A percentile compares a stretch with the other conserved stretches of the same genome.
These are phyloP conservation scores for Cutaneotrichosporon dermatis DNA, from an alignment of 1,284 basidiomycete species.

Conservation along the genomic window DNA sequence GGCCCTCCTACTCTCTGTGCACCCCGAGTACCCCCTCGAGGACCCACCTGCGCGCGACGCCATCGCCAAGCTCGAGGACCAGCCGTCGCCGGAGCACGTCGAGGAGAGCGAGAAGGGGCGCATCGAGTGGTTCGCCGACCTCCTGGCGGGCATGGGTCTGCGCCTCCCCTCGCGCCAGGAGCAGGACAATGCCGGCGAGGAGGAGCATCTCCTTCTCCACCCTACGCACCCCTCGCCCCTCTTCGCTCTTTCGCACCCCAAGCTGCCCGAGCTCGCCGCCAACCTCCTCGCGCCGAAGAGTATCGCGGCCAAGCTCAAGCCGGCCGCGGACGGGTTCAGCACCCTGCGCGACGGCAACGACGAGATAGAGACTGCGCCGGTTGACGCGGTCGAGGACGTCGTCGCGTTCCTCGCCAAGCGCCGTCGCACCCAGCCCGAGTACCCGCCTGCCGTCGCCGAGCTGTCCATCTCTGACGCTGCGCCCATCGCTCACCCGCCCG, in stretches of 20 bases:
- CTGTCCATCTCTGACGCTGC: slow-evolving; percentile 33
- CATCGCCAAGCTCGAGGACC: slow-evolving; percentile 34
- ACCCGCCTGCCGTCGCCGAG: slow-evolving; percentile 19
- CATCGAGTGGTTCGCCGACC: slow-evolving; percentile 40
- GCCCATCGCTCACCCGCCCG: slow-evolving; percentile 53
- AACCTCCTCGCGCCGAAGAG: slow-evolving; percentile 17
- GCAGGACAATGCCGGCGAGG: slow-evolving; percentile 17
- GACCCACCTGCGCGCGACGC: slow-evolving; percentile 51
- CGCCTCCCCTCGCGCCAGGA: slow-evolving; percentile 21
- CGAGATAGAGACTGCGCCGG: slow-evolving; percentile 59
- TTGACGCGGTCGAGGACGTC: slow-evolving; percentile 34
- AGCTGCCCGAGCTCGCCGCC: slow-evolving; percentile 24
- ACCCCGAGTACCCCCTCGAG: slow-evolving; percentile 60
- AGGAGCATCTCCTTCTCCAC: slow-evolving; percentile 39
- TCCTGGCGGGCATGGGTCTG: slow-evolving; percentile 36
- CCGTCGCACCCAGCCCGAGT: slow-evolving; percentile 40
- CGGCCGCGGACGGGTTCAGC: slow-evolving; percentile 31
- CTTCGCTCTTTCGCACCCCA: slow-evolving; percentile 43
- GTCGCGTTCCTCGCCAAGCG: slow-evolving; percentile 44
- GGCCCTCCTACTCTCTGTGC: slow-evolving; percentile 60
- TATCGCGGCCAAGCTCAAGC: slow-evolving; percentile 26
- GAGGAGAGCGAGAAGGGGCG: slow-evolving; percentile 42
- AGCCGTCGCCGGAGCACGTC: slow-evolving; percentile 28
- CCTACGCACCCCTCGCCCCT: slow-evolving; percentile 48
- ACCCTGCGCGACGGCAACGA: slow-evolving; percentile 61